These are phyloP conservation scores for Fusarium compactum DNA, from an alignment of 2,329 filamentous ascomycete species.

Conservation along the genomic window DNA sequence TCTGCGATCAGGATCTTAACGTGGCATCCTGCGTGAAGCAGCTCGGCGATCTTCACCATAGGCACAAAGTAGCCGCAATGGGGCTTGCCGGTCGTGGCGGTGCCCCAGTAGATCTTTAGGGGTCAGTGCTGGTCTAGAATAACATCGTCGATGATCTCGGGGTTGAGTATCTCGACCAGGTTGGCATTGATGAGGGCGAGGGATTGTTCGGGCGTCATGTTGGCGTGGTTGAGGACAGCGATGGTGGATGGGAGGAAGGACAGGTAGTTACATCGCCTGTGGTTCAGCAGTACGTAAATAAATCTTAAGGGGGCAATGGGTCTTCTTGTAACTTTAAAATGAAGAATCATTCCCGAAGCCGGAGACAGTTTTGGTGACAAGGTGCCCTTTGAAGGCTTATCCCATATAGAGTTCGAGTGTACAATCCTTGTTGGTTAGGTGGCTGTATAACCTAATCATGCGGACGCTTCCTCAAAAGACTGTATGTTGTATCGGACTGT, in stretches of 20 bases:
- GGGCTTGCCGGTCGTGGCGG: background rate
- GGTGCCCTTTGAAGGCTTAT: background rate
- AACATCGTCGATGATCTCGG: background rate
- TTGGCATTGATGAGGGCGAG: slow-evolving; percentile 1
- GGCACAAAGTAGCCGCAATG: slow-evolving; percentile 17
- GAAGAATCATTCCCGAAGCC: too few relatives aligned
- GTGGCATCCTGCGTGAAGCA: background rate
- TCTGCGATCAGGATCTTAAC: slow-evolving; percentile 8
- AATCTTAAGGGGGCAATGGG: too few relatives aligned
- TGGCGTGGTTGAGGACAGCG: too few relatives aligned
- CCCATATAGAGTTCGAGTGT: background rate
- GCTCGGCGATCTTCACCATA: background rate
- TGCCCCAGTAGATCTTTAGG: background rate
- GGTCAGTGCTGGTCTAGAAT: accelerated
- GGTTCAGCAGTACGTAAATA: too few relatives aligned
- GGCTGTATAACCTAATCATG: background rate
- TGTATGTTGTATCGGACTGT: background rate
- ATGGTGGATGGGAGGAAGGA: background rate
- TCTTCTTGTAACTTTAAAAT: too few relatives aligned
- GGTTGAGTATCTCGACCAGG: background rate
- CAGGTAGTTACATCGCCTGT: background rate
- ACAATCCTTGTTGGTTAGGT: background rate
- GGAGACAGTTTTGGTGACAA: too few relatives aligned
- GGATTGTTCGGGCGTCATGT: background rate
- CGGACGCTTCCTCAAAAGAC: background rate